Conservation (phyloP, 2,329 filamentous ascomycete genomes). For the Penicillium sp. region DNA sequence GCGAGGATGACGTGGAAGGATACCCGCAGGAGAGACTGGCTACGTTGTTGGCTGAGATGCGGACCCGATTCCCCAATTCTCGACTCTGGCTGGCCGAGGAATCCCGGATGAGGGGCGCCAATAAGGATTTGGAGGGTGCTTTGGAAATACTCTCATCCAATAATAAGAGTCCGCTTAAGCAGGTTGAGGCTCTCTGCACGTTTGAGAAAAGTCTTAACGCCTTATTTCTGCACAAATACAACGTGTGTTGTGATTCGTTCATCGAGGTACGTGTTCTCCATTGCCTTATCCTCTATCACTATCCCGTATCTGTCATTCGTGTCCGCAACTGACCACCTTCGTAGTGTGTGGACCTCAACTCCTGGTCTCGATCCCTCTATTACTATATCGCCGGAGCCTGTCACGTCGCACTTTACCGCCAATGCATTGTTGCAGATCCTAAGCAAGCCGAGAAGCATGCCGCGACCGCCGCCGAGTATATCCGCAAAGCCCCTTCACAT, state of each 20-base stretch:
- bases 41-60: slow-evolving; percentile 69
- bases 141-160: slow-evolving; percentile 62
- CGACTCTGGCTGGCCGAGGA: slow-evolving; percentile 87
- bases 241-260: slow-evolving; percentile 71
- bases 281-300: too few species aligned
- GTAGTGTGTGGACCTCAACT: slow-evolving; percentile 73
- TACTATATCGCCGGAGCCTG: slow-evolving; percentile 80
- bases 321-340: slow-evolving; percentile 1
- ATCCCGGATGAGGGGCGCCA: slow-evolving; percentile 69
- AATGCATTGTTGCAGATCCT: slow-evolving; percentile 29
- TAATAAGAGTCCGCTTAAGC: slow-evolving; percentile 71
- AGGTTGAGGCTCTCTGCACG: slow-evolving; percentile 77
- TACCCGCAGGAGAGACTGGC: slow-evolving; percentile 70
- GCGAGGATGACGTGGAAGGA: slow-evolving; percentile 59
- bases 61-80: slow-evolving; percentile 73
- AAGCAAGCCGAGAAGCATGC: slow-evolving; percentile 57
- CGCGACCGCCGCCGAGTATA: slow-evolving; percentile 63
- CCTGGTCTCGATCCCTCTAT: slow-evolving; percentile 87
- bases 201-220: slow-evolving; percentile 79
- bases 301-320: background rate
- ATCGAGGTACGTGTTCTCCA: slow-evolving; percentile 49
- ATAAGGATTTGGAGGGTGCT: slow-evolving; percentile 64
- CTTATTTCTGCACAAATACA: slow-evolving; percentile 77
- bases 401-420: slow-evolving; percentile 77
- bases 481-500: slow-evolving; percentile 68